Conservation (phyloP, 1,139 yeast species). For the Protomyces arabidopsidicola region DNA sequence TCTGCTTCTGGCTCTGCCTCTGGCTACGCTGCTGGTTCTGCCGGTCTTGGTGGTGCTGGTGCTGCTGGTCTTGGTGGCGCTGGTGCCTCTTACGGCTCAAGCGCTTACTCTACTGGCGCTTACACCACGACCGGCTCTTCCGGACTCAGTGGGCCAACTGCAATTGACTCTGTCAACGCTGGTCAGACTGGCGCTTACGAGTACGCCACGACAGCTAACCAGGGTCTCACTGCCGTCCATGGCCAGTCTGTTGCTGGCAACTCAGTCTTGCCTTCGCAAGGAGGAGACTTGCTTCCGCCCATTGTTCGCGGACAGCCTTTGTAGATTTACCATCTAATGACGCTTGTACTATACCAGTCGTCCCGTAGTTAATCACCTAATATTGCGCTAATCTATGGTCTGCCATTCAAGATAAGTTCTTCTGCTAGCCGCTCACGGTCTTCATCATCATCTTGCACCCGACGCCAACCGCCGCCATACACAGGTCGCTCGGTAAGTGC, state of each 20-base stretch:
- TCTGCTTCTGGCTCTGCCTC: background rate
- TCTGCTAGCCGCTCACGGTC: constrained; percentile 2
- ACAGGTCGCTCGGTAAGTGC: constrained; percentile 2
- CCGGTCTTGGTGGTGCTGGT: background rate
- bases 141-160: background rate
- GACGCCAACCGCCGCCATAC: constrained; percentile 16
- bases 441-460: constrained; percentile 24
- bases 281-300: background rate
- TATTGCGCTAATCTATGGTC: background rate
- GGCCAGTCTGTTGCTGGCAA: background rate
- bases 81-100: background rate
- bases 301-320: background rate
- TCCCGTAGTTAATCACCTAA: background rate
- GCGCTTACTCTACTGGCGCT: background rate
- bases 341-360: background rate
- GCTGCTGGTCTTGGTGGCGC: constrained; percentile 8
- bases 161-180: constrained; percentile 16
- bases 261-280: background rate
- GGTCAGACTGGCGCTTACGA: constrained; percentile 13
- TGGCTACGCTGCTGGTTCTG: background rate
- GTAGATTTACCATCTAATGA: background rate
- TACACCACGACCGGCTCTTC: background rate
- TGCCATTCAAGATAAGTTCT: background rate
- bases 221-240: background rate
- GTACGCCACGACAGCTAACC: constrained; percentile 1